These are phyloP conservation scores for Penicillium steckii DNA, from an alignment of 495 filamentous ascomycete genomes.

Conservation along the genomic window DNA sequence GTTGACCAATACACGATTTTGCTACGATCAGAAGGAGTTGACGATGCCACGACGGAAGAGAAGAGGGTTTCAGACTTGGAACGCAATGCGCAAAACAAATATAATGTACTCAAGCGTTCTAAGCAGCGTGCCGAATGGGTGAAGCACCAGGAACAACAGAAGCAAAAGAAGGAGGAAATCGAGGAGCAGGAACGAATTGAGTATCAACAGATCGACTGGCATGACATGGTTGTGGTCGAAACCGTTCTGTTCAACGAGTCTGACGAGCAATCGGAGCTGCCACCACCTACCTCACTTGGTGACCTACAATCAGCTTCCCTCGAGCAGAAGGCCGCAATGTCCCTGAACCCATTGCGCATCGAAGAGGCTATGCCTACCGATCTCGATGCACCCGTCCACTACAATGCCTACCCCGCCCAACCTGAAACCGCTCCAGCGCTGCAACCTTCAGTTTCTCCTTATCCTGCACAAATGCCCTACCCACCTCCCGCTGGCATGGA, in stretches of 20 bases:
- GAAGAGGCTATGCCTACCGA: constrained; percentile 94
- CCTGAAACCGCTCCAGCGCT: constrained; percentile 24
- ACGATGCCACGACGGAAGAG: constrained; percentile 66
- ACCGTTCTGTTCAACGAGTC: constrained; percentile 90
- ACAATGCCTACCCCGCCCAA: constrained; percentile 47
- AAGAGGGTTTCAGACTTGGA: constrained; percentile 72
- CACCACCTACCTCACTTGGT: constrained; percentile 81
- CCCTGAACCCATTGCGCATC: constrained; percentile 79
- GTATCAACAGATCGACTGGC: constrained; percentile 95
- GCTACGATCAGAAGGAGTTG: constrained; percentile 62
- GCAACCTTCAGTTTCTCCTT: constrained; percentile 31
- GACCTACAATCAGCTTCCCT: constrained; percentile 92
- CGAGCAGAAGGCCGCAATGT: constrained; percentile 90
- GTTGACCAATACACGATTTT: constrained; percentile 94
- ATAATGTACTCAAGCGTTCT: constrained; percentile 74
- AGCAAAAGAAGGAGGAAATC: constrained; percentile 84
- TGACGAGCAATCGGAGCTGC: constrained; percentile 83
- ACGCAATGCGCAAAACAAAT: constrained; percentile 75
- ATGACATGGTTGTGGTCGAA: constrained; percentile 95
- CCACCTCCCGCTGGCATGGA: constrained; percentile 39
- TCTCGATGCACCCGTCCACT: constrained; percentile 57
- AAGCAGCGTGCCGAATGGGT: constrained; percentile 84
- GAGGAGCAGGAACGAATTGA: constrained; percentile 80
- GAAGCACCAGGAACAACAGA: constrained; percentile 80
- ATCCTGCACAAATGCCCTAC: constrained; percentile 35